Percentiles rank a stretch among this genome's conserved stretches.
Conservation (phyloP, 2,329 filamentous ascomycete species). For the Leptographium radiaticola region DNA sequence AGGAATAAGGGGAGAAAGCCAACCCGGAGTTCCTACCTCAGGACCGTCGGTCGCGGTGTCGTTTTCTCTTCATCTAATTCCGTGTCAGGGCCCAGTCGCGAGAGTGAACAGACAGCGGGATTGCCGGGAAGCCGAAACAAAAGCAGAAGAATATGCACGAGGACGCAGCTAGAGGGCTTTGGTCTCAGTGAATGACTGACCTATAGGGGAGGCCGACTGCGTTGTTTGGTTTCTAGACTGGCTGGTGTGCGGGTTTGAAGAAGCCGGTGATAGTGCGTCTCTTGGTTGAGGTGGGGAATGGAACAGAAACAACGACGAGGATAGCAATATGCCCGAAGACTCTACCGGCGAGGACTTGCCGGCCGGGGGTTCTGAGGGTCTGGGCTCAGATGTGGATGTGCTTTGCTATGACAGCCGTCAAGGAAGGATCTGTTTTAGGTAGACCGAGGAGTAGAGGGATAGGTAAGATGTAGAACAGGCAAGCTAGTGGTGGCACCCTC, state of each 20-base stretch:
- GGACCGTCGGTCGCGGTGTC: too few relatives aligned
- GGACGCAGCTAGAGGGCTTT: background rate
- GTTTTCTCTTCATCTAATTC: too few relatives aligned
- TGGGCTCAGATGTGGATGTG: background rate
- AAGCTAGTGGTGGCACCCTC: background rate
- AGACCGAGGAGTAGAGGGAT: background rate
- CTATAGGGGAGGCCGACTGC: background rate
- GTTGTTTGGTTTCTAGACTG: background rate
- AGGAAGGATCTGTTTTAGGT: background rate
- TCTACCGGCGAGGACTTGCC: background rate
- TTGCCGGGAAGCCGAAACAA: background rate
- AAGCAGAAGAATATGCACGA: conserved; percentile 1
- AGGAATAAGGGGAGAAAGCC: too few relatives aligned
- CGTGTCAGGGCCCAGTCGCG: too few relatives aligned
- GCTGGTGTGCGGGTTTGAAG: background rate
- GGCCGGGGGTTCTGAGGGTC: background rate
- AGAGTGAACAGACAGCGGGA: background rate
- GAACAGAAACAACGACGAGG: background rate
- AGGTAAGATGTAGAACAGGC: background rate
- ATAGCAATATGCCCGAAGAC: too few relatives aligned
- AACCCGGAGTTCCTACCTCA: too few relatives aligned
- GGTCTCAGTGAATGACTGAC: background rate
- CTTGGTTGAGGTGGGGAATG: background rate
- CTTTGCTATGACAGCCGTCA: background rate
- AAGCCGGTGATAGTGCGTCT: background rate